Base-by-base conservation (phyloP, 164 flowering plant genomes). In the Kalanchoe fedtschenkoi region DNA sequence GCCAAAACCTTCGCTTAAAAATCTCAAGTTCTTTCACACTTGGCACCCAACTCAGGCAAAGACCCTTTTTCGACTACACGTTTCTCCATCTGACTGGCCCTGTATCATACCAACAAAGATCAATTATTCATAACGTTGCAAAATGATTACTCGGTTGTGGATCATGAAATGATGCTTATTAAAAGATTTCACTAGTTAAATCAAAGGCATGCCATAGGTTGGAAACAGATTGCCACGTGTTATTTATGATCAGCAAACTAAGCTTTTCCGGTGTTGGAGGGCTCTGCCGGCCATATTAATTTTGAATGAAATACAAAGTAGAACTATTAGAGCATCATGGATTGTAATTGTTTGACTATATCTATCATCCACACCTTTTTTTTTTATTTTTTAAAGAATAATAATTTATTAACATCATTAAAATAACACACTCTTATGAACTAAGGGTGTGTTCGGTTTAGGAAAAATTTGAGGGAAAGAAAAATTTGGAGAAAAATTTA, bases 31-130 rank as follows among this genome's bases (percentile, higher is more conserved):
- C 55, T 14, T 51, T 11, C 56, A 26, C 56, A 51, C 56, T 24
- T 51, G 56, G 56, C 56, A 26, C 14, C 26, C 56, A 51, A 26
- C 56, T 51, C 32, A 26, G 17, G 32, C 56, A 26, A 26, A 26
- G 56, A 26, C 32, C 56, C 56, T 51, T 51, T 51, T 51, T 51
- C 32, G 32, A 26, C 56, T 51, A 51, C 30, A 51, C 33, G 56
- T 51, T 13, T 30, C 56, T 2, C 28, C 16, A 1, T 2, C 26
- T 26, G 6, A 51, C 14, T 51, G 56, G 33, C 6, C 16, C 6
- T 5, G 56, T 26, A 26, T 26, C 56, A 30, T 26, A 16, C 56
- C 56, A 11, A 51, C 32, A 51, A 51, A 51, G 28, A 30, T 51
- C 56, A 51, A 51, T 51, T 32, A 51, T 51, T 51, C 4, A 51